Base-by-base conservation (phyloP, 768 basidiomycete genomes). In the Naganishia onofrii region DNA sequence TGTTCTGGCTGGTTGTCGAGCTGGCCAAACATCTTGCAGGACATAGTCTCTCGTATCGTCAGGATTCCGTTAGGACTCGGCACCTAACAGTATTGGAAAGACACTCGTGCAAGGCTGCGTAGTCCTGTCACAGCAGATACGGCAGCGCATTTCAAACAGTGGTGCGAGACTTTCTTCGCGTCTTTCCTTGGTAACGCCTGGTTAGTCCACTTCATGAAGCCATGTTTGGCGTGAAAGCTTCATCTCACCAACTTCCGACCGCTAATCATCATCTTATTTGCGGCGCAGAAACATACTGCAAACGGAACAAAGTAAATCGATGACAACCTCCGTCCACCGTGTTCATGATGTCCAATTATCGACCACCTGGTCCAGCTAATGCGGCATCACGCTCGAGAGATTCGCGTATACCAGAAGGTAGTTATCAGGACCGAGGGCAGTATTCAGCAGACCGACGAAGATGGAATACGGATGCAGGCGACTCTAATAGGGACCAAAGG, bases 301-400 rank as follows among this genome's bases (percentile, higher is more conserved):
- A 3, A 51, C 48, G 48, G 13, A 26, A 51, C 23, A 21, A 3
- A 51, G 44, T 8, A 51, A 51, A 26, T 51, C 48, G 48, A 51
- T 51, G 48, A 51, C 48, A 23, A 51, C 15, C 48, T n/a, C 12
- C 23, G 23, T 42, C 17, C 38, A 13, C 38, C 5, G 36, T 26
- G n/a, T 36, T 19, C 12, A 44, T 28, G 23, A 63, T 63, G 60
- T 63, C 60, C 38, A 63, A 42, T 26, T 63, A 46, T 29, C 60
- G 60, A 12, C 57, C 15, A 26, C 28, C 26, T 42, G 57, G 36
- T 44, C 60, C 60, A 6, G 19, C 48, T 9, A 26, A 42, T 21
- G 38, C 38, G 21, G 23, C 23, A 44, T 21, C 36, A 44, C 60
- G 26, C 28, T 29, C 60, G 38, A 42, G 60, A 29, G 42, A 63